Base-by-base conservation (phyloP, 768 basidiomycete genomes). In the Boletus coccyginus region DNA sequence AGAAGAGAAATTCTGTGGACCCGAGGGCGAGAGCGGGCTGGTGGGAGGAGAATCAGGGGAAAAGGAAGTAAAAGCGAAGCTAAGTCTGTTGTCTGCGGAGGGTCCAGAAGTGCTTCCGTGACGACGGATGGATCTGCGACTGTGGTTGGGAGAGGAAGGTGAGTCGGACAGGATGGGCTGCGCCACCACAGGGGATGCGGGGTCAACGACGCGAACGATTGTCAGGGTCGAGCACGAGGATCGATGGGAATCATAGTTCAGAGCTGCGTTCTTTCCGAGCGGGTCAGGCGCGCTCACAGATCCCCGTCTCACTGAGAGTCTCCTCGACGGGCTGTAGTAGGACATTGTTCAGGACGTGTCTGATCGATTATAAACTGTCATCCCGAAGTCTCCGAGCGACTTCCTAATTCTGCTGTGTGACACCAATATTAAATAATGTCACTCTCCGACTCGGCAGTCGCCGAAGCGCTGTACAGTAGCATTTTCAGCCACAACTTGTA, bases 271-370 rank as follows among this genome's bases (percentile, higher is more conserved):
- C 9, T 75, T 69, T 42, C 80, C 87, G 62, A 77, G 85, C 0
- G 90, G 89, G 67, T 92, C 90, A 3, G 79, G 71, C 0, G 90
- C 90, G 31, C 82, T 76, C 14, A 78, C 70, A 0, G 90, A 92
- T 17, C 90, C 89, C 46, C 89, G 79, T 17, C 90, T 79, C 8
- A 78, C 65, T 27, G 80, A 75, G 39, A 90, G 75, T 44, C 77
- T 64, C 57, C 49, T 59, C 29, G 56, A 35, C 14, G 59, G 52
- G 13, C 48, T 55, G 14, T 62, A 64, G 5, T 62, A 64, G 5
- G 64, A 57, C 66, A 69, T 68, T 3, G 57, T 51, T 13, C 44
- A 19, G 17, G 29, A 42, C 21, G 21, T 6, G 3, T 27, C 44
- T 9, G 31, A 55, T 53, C 57, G 53, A 63, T 59, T 43, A 4